phyloP scores from a whole-genome alignment of 768 basidiomycete genomes.

The Termitomyces heimii region DNA sequence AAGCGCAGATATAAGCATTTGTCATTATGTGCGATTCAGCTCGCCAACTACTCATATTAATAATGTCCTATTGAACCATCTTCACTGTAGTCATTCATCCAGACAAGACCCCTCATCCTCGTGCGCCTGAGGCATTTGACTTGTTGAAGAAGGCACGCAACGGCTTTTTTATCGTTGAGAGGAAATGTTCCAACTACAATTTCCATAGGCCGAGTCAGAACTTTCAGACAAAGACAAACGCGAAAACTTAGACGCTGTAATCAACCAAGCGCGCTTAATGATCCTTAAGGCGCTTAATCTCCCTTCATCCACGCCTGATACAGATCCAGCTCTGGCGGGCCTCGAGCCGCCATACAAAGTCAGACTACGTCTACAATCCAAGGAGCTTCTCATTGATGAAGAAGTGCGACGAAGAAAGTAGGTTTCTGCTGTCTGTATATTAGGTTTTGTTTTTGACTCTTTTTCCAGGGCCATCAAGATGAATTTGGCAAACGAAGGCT shows the following conservation, averaged over 20 bases:
- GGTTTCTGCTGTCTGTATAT: constrained; percentile 18
- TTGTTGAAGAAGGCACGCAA: constrained; percentile 77
- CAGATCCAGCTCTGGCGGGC: constrained; percentile 52
- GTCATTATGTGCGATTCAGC: constrained; percentile 63
- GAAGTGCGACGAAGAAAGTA: constrained; percentile 82
- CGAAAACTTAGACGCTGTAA: constrained; percentile 74
- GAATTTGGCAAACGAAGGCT: constrained; percentile 86
- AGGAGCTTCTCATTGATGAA: constrained; percentile 86
- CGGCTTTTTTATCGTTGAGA: background rate
- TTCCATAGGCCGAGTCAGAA: constrained; percentile 72
- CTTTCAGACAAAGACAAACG: constrained; percentile 74
- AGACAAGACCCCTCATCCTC: constrained; percentile 88
- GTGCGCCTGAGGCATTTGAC: constrained; percentile 91
- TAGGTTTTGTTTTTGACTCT: background rate
- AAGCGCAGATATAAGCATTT: constrained; percentile 86
- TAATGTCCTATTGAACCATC: background rate
- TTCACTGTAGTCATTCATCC: constrained; percentile 83
- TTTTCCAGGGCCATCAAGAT: constrained; percentile 71
- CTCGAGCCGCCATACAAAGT: constrained; percentile 60
- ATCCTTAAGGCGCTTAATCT: constrained; percentile 61
- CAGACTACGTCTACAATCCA: constrained; percentile 64
- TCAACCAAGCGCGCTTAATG: constrained; percentile 65
- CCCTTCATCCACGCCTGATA: constrained; percentile 51
- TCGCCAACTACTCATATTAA: background rate
- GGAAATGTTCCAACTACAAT: background rate